Evolutionary conservation across 2,329 filamentous ascomycete genomes (phyloP).

Genomic region (Botryosphaeria agaves): DNA sequence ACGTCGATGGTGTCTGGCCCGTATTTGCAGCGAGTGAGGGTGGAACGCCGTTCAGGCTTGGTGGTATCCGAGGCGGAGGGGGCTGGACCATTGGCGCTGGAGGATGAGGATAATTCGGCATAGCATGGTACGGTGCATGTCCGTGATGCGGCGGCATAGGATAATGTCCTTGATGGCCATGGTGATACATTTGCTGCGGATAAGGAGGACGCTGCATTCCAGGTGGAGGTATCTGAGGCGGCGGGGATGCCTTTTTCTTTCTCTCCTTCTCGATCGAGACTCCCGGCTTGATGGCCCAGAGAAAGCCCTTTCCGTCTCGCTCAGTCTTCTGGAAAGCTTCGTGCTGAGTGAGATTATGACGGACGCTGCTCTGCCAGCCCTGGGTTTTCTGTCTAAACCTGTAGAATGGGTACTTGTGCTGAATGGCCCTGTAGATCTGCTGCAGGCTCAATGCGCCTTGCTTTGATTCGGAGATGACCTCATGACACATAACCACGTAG

Average conservation of each 20-base stretch:
- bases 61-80: too few species aligned
- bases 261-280: slow-evolving; percentile 42
- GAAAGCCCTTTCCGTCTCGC: slow-evolving; percentile 42
- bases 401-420: slow-evolving; percentile 46
- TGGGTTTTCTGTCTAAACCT: slow-evolving; percentile 40
- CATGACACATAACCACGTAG: slow-evolving; percentile 46
- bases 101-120: neutral
- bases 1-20: too few species aligned
- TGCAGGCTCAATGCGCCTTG: slow-evolving; percentile 43
- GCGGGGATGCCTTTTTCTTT: slow-evolving; percentile 32
- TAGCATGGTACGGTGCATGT: neutral
- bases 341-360: slow-evolving; percentile 44
- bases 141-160: too few species aligned
- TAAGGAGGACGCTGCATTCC: neutral
- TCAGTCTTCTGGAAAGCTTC: slow-evolving; percentile 43
- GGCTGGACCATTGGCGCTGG: too few species aligned
- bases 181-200: neutral
- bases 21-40: too few species aligned
- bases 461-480: slow-evolving; percentile 38
- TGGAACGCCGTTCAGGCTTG: too few species aligned
- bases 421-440: slow-evolving; percentile 47
- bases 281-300: slow-evolving; percentile 42
- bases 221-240: slow-evolving; percentile 9
- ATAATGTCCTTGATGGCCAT: too few species aligned
- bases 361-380: slow-evolving; percentile 50